Conservation (phyloP, 1,284 basidiomycete genomes). For the Leucocoprinus gongylophorus region DNA sequence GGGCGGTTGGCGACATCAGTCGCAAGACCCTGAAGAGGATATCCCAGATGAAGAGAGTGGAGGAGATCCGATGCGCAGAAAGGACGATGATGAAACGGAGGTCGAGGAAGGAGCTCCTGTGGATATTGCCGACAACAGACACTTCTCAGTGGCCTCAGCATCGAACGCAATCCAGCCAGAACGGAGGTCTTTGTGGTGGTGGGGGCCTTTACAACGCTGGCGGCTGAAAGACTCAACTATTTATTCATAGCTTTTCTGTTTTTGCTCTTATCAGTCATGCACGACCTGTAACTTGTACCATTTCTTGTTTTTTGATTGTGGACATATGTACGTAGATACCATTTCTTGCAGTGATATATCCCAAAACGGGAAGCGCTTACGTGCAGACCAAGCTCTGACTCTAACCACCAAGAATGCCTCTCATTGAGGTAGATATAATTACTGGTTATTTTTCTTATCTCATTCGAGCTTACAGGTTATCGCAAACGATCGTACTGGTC, state of each 20-base stretch:
- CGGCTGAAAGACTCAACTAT: conserved; percentile 66
- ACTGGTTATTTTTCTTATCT: not conserved
- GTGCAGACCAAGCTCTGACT: too few species aligned
- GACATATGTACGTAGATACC: conserved; percentile 4
- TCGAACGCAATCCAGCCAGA: conserved; percentile 13
- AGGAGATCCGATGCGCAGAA: not conserved
- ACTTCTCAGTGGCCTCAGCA: not conserved
- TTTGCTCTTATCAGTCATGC: not conserved
- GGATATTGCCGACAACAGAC: not conserved
- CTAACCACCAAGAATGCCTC: conserved; percentile 33
- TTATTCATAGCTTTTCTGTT: conserved; percentile 35
- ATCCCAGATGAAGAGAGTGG: conserved; percentile 6
- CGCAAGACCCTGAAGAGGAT: not conserved
- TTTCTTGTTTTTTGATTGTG: conserved; percentile 2
- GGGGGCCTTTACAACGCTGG: conserved; percentile 69
- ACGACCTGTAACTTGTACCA: not conserved
- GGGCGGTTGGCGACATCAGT: conserved; percentile 6
- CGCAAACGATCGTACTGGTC: conserved; percentile 93
- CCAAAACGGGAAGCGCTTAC: too few species aligned
- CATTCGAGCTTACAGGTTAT: conserved; percentile 58
- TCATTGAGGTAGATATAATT: conserved; percentile 46
- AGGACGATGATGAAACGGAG: not conserved
- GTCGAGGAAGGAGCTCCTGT: not conserved
- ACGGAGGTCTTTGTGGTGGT: conserved; percentile 59
- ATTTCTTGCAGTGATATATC: not conserved